These are phyloP conservation scores for Bacidia gigantensis DNA, from an alignment of 495 filamentous ascomycete species.

Conservation along the genomic window DNA sequence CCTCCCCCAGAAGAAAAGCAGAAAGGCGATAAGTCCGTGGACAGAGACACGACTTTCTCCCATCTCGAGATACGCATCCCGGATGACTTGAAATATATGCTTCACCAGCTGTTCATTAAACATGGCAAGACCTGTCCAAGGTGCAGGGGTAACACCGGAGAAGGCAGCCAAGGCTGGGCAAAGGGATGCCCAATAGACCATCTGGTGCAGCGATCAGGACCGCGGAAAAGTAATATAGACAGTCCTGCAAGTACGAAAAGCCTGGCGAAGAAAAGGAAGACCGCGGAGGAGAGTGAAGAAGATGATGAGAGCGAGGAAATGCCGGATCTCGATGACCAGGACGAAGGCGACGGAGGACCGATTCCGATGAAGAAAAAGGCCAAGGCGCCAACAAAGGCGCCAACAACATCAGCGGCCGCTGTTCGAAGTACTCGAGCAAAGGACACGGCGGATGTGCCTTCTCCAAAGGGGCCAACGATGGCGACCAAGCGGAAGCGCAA, in stretches of 20 bases:
- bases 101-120: constrained; percentile 76
- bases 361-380: background rate
- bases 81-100: constrained; percentile 72
- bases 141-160: constrained; percentile 48
- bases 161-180: constrained; percentile 32
- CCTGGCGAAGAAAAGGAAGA: constrained; percentile 8
- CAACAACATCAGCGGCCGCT: background rate
- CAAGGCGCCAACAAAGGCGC: background rate
- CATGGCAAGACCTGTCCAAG: constrained; percentile 73
- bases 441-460: background rate
- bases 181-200: constrained; percentile 39
- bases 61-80: constrained; percentile 76
- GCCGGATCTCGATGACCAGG: constrained; percentile 1
- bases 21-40: constrained; percentile 32
- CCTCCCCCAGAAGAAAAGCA: constrained; percentile 29
- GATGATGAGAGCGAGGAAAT: constrained; percentile 8
- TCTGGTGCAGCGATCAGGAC: constrained; percentile 32
- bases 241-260: constrained; percentile 2
- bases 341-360: background rate
- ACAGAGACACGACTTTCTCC: constrained; percentile 54
- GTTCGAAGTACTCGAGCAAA: background rate
- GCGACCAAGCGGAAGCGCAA: background rate
- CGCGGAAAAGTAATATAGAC: constrained; percentile 22
- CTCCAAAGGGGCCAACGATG: background rate
- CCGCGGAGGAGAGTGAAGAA: background rate